A percentile compares a stretch with the other conserved stretches of the same genome.
These are phyloP conservation scores for Trichoderma semiorbis DNA, from an alignment of 2,329 filamentous ascomycete genomes.

Conservation along the genomic window DNA sequence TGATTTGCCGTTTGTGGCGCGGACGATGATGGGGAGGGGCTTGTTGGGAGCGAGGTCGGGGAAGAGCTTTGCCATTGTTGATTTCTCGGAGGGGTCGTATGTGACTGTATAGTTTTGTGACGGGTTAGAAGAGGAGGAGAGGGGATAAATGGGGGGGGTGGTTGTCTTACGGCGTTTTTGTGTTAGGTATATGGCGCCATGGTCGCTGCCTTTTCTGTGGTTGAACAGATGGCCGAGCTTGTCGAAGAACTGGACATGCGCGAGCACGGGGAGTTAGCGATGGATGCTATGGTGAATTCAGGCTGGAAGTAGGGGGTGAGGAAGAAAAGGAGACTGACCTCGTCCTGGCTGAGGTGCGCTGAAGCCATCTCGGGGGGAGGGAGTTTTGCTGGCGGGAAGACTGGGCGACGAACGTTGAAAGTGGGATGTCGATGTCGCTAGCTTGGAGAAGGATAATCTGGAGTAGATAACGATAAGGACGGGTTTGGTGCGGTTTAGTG, in stretches of 20 bases:
- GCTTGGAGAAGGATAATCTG: neutral
- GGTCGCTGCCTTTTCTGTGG: conserved; percentile 62
- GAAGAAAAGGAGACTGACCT: conserved; percentile 30
- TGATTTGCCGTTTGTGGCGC: conserved; percentile 76
- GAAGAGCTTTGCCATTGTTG: conserved; percentile 48
- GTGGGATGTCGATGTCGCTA: conserved; percentile 16
- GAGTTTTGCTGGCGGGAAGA: neutral
- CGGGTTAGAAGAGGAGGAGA: neutral
- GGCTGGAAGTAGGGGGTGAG: no score
- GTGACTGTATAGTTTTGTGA: conserved; percentile 35
- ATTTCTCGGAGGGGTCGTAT: conserved; percentile 41
- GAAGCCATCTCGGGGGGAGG: neutral
- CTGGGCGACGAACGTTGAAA: neutral
- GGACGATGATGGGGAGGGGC: conserved; percentile 71
- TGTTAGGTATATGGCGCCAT: conserved; percentile 70
- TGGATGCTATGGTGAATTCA: no score
- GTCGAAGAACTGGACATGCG: conserved; percentile 64
- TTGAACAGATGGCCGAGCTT: conserved; percentile 66
- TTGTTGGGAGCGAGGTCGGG: conserved; percentile 57
- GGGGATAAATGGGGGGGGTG: neutral
- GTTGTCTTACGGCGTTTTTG: conserved; percentile 67
- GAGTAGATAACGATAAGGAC: conserved; percentile 9
- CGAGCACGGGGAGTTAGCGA: no score
- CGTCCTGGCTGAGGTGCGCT: conserved; percentile 36
- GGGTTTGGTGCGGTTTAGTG: neutral